A percentile compares a stretch with the other conserved stretches of the same genome.
Conservation (phyloP, 306 rosid genomes). For the peach (Prunus persica) region DNA sequence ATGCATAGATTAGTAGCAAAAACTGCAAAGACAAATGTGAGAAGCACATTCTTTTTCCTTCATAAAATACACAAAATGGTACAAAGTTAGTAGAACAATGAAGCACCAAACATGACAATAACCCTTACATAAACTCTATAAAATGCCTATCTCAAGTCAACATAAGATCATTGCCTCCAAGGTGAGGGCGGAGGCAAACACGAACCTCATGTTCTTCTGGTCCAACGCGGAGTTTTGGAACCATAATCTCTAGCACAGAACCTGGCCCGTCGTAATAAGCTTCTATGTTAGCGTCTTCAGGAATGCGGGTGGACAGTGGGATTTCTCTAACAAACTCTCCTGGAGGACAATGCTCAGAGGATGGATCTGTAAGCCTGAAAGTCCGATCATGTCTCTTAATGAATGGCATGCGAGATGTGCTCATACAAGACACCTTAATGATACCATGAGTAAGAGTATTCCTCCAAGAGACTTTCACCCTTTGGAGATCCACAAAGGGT, state of each 20-base stretch:
- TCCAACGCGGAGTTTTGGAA: slow-evolving; percentile 72
- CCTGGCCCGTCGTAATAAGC: slow-evolving; percentile 93
- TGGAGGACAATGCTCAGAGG: slow-evolving; percentile 90
- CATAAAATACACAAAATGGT: slow-evolving; percentile 27
- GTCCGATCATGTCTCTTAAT: slow-evolving; percentile 78
- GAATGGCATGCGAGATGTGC: slow-evolving; percentile 72
- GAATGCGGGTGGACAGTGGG: slow-evolving; percentile 75
- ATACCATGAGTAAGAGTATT: slow-evolving; percentile 75
- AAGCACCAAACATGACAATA: slow-evolving; percentile 29
- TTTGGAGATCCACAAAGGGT: slow-evolving; percentile 81
- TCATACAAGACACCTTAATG: slow-evolving; percentile 85
- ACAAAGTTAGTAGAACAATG: slow-evolving; percentile 45
- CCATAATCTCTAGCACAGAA: slow-evolving; percentile 87
- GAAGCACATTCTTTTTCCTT: slow-evolving; percentile 18
- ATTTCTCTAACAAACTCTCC: slow-evolving; percentile 92
- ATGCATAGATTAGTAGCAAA: slow-evolving; percentile 28
- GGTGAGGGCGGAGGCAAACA: slow-evolving; percentile 89
- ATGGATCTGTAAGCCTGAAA: slow-evolving; percentile 76
- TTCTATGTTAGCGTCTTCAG: slow-evolving; percentile 88
- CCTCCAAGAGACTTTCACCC: slow-evolving; percentile 95
- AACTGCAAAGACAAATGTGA: slow-evolving; percentile 23
- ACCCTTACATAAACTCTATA: slow-evolving; percentile 35
- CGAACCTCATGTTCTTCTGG: slow-evolving; percentile 96
- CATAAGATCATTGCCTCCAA: slow-evolving; percentile 77
- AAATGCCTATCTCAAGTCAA: slow-evolving; percentile 50